Conservation (phyloP, 1,139 yeast genomes). For the Chernovozyma sophiae-reginae region DNA sequence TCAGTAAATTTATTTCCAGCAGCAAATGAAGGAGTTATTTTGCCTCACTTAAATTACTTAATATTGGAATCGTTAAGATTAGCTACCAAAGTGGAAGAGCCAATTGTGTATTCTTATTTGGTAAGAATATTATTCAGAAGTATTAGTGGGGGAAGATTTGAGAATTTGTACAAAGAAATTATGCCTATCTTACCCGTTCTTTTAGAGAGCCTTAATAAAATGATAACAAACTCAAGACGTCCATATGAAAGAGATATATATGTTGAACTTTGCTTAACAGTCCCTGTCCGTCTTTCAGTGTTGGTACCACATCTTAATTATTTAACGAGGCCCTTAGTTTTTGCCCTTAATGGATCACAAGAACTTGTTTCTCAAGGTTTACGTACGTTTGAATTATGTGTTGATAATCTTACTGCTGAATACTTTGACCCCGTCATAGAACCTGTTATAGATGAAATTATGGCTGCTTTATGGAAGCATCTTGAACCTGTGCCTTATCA, state of each 20-base stretch:
- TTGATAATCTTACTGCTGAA: slow-evolving; percentile 92
- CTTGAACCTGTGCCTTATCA: slow-evolving; percentile 88
- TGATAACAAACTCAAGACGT: slow-evolving; percentile 77
- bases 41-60: slow-evolving; percentile 81
- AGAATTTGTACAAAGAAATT: slow-evolving; percentile 84
- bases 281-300: slow-evolving; percentile 90
- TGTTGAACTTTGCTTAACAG: slow-evolving; percentile 91
- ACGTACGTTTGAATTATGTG: slow-evolving; percentile 92
- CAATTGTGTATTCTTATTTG: slow-evolving; percentile 82
- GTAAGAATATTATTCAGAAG: slow-evolving; percentile 88
- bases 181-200: slow-evolving; percentile 85
- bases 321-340: slow-evolving; percentile 85
- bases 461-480: slow-evolving; percentile 90
- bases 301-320: slow-evolving; percentile 88
- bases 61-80: slow-evolving; percentile 76
- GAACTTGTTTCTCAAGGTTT: slow-evolving; percentile 93
- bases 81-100: slow-evolving; percentile 88
- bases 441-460: slow-evolving; percentile 90
- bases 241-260: slow-evolving; percentile 91
- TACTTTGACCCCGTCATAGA: slow-evolving; percentile 96
- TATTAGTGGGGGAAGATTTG: slow-evolving; percentile 95
- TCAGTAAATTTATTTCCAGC: slow-evolving; percentile 90
- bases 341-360: slow-evolving; percentile 85
- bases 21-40: slow-evolving; percentile 78
- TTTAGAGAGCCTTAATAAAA: slow-evolving; percentile 77